A percentile compares a stretch with the other conserved stretches of the same genome.
Evolutionary conservation across 1,284 basidiomycete genomes (phyloP).

Genomic region (Cystobasidium pallidum): DNA sequence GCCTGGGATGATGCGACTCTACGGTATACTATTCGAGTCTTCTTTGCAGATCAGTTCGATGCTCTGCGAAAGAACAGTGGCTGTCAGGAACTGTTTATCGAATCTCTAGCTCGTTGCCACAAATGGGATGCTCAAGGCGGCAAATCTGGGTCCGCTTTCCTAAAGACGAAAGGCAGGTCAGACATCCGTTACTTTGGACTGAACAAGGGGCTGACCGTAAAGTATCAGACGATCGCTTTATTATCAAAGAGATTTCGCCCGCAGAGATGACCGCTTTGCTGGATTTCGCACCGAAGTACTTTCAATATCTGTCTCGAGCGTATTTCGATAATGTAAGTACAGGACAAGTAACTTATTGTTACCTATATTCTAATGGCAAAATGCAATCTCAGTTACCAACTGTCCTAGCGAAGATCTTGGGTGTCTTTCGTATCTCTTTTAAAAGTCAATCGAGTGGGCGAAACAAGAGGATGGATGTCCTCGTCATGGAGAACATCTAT

Average conservation of each 20-base stretch:
- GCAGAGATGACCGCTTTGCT: slow-evolving; percentile 93
- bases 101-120: slow-evolving; percentile 88
- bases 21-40: slow-evolving; percentile 91
- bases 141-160: slow-evolving; percentile 93
- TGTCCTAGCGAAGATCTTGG: slow-evolving; percentile 93
- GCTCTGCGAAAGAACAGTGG: slow-evolving; percentile 88
- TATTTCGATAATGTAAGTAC: slow-evolving; percentile 48
- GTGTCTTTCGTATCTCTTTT: slow-evolving; percentile 94
- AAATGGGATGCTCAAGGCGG: slow-evolving; percentile 97
- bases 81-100: slow-evolving; percentile 89
- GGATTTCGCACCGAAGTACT: slow-evolving; percentile 95
- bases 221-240: slow-evolving; percentile 88
- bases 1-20: slow-evolving; percentile 56
- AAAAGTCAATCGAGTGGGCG: slow-evolving; percentile 77
- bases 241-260: slow-evolving; percentile 93
- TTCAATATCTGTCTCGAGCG: slow-evolving; percentile 92
- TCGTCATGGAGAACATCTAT: slow-evolving; percentile 97
- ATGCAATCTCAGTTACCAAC: slow-evolving; percentile 72
- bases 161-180: slow-evolving; percentile 82
- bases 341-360: not conserved
- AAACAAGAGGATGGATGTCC: slow-evolving; percentile 86
- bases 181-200: not conserved
- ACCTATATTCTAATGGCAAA: not conserved
- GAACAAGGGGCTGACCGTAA: too few relatives aligned
- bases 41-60: slow-evolving; percentile 97